These are phyloP conservation scores for Penicillium sp. DNA, from an alignment of 2,329 filamentous ascomycete genomes.

Conservation along the genomic window DNA sequence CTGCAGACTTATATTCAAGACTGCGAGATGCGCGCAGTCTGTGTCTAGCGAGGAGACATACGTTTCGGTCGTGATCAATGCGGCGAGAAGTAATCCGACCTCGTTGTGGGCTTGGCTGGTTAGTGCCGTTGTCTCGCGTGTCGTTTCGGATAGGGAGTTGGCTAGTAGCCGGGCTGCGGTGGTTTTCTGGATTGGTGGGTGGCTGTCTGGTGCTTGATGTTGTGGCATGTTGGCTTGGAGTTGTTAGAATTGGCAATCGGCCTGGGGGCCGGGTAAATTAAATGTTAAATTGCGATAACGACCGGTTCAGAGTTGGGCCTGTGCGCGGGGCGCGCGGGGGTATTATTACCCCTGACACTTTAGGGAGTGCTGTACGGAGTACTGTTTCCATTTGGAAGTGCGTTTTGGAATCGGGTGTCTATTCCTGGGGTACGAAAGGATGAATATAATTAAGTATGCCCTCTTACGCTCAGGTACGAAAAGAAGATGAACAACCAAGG, in stretches of 20 bases:
- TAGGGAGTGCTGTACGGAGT: no score
- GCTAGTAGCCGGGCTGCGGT: constrained; percentile 12
- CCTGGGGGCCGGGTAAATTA: neutral
- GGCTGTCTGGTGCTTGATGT: neutral
- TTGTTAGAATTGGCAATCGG: neutral
- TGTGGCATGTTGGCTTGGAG: neutral
- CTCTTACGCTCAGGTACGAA: no score
- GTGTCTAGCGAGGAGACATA: constrained; percentile 1
- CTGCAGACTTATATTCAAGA: constrained; percentile 5
- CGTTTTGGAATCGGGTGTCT: no score
- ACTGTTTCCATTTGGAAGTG: no score
- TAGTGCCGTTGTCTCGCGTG: constrained; percentile 7
- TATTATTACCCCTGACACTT: neutral
- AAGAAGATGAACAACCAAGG: no score
- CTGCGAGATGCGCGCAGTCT: neutral
- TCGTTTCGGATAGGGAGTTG: constrained; percentile 15
- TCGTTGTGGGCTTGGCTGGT: constrained; percentile 16
- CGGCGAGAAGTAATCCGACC: constrained; percentile 11
- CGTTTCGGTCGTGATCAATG: constrained; percentile 5
- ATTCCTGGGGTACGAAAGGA: no score
- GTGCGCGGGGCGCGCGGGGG: no score
- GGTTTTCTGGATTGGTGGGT: constrained; percentile 3
- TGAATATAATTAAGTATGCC: no score
- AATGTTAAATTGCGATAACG: neutral
- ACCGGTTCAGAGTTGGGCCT: neutral